Evolutionary conservation across 805 yeast genomes (phyloP), one percentile per base, ranked within the genome.

Genomic region (Candida manassasensis): DNA sequence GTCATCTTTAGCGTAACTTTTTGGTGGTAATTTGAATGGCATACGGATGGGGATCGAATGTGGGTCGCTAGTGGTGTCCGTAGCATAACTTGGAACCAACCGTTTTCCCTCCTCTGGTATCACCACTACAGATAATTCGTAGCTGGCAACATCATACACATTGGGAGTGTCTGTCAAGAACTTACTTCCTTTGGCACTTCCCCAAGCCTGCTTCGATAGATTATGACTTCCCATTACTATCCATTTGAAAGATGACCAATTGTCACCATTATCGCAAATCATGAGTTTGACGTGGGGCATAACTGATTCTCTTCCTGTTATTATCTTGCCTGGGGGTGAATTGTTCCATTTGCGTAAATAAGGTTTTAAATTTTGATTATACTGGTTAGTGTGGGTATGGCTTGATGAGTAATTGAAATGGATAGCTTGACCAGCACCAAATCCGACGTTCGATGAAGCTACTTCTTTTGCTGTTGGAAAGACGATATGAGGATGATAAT

Each of bases 171-270:
- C 28, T 28, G 39, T 34, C 21, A 39, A 33, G 17, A 35, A 33
- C 43, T 37, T 49, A 39, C 21, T 36, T 27, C 30, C 50, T 22
- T 35, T 12, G 13, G 36, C 21, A 13, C 31, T 21, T 59, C 95
- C 95, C 95, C 95, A 86, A 1, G 95, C 95, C 40, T 77, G 82
- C 36, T 75, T 75, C 21, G 89, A 80, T 27, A 84, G 49, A 49
- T 86, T 86, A 21, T 86, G 83, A 32, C 88, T 80, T 0, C 93
- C 83, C 50, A 83, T 64, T 26, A 83, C 53, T 13, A 79, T 70
- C 94, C 95, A 86, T 34, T 74, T 70, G 4, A 83, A 51, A 2
- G 74, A 59, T 22, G 57, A 46, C 54, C 71, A 75, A 33, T 67
- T 48, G 44, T 76, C 77, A 3, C 69, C 70, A 9, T 80, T 70